A percentile compares a stretch with the other conserved stretches of the same genome.
Conservation (phyloP, 208 protist genomes). For the Naegleria fowleri region DNA sequence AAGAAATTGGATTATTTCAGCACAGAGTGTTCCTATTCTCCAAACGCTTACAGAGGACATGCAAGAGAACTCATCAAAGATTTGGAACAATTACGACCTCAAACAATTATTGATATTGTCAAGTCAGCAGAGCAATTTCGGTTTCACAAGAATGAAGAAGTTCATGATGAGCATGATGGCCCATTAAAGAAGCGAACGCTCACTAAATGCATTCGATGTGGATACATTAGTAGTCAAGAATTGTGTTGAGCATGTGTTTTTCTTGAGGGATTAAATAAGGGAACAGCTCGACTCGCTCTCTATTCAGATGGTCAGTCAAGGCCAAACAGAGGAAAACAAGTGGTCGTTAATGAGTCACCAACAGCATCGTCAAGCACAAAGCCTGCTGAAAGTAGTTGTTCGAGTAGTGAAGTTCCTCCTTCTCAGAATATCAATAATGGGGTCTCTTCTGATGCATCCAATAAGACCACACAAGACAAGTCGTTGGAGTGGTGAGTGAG, state of each 20-base stretch:
- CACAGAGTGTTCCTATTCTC: slow-evolving; percentile 93
- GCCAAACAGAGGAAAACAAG: background rate
- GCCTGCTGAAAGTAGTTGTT: no score
- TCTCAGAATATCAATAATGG: no score
- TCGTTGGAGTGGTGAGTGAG: background rate
- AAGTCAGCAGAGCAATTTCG: slow-evolving; percentile 69
- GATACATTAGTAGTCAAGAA: slow-evolving; percentile 75
- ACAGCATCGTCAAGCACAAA: background rate
- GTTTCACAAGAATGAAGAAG: slow-evolving; percentile 48
- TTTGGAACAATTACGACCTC: slow-evolving; percentile 75
- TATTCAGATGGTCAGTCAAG: background rate
- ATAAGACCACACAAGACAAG: background rate
- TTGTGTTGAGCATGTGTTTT: slow-evolving; percentile 88
- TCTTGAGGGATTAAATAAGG: slow-evolving; percentile 70
- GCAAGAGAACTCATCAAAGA: slow-evolving; percentile 86
- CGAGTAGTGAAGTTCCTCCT: no score
- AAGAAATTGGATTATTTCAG: slow-evolving; percentile 95
- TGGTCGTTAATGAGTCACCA: background rate
- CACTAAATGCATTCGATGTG: slow-evolving; percentile 67
- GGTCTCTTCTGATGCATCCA: background rate
- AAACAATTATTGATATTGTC: slow-evolving; percentile 82
- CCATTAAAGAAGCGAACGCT: slow-evolving; percentile 41
- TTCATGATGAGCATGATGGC: no score
- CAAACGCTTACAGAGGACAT: slow-evolving; percentile 88
- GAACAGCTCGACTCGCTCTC: slow-evolving; percentile 53